Base-by-base conservation (phyloP, 495 filamentous ascomycete genomes). In the Penicillium fimorum region DNA sequence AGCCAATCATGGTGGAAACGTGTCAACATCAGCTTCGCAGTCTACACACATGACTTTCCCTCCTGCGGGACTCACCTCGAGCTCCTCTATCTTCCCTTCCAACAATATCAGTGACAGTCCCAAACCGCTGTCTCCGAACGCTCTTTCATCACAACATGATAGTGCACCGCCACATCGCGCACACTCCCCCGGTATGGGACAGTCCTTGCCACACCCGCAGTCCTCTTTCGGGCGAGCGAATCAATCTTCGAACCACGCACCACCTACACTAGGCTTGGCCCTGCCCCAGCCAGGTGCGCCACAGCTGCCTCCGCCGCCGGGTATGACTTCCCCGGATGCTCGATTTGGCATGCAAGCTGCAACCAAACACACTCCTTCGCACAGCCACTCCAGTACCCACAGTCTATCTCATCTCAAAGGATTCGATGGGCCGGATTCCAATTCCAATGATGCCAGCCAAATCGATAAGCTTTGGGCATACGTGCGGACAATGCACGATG, bases 101-200 rank as follows among this genome's bases (percentile, higher is more conserved):
- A 79, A 67, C n/a, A 73, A 80, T 53, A 88, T 95, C 80, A 92
- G 87, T 4, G 92, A 96, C 66, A 93, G 88, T 59, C 90, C 91
- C 0, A 93, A 89, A 65, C 89, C 92, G 4, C 76, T 96, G 32
- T 96, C 91, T 33, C 92, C 92, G 4, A 84, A 82, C 60, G 83
- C 82, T 18, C 71, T 80, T 41, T 82, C 84, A 46, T 76, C 82
- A 27, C 81, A 85, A 56, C 82, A 86, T 59, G 72, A 82, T 7
- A 77, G 80, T 30, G 65, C 81, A 11, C 71, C 68, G 42, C 59
- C 70, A 27, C 80, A 79, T 58, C 81, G 84, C 27, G 82, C 85
- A 50, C 80, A 88, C 53, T 91, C 89, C 7, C 89, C 90, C 11
- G 84, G 83, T 58, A 67, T 91, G 56, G 81, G 82, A 8, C 82